A percentile compares a stretch with the other conserved stretches of the same genome.
phyloP scores from a whole-genome alignment of 495 filamentous ascomycete species.

The Penicillium odoratum region DNA sequence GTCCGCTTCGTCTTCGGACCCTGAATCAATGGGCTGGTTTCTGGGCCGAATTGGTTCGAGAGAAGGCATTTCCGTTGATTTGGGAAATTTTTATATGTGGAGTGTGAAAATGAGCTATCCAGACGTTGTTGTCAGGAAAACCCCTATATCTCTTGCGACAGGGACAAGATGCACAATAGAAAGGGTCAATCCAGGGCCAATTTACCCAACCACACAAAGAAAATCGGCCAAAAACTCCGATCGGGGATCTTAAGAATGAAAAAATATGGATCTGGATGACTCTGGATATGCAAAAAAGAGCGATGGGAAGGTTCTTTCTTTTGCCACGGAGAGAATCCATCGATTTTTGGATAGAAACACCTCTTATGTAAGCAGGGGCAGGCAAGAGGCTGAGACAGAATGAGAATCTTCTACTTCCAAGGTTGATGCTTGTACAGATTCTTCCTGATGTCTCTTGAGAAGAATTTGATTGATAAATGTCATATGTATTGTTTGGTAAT shows the following conservation, averaged over 20 bases:
- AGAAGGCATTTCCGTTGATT: conserved; percentile 21
- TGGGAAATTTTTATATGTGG: background rate
- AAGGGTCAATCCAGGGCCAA: background rate
- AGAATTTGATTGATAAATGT: no score
- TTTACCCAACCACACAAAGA: background rate
- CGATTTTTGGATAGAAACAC: conserved; percentile 13
- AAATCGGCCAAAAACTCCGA: background rate
- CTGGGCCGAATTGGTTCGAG: conserved; percentile 20
- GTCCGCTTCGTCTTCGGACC: conserved; percentile 85
- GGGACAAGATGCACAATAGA: conserved; percentile 7
- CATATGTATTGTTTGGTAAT: background rate
- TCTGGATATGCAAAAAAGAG: background rate
- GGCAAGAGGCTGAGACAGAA: background rate
- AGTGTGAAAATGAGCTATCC: background rate
- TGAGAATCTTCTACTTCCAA: background rate
- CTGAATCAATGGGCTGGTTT: conserved; percentile 18
- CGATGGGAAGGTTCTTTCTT: conserved; percentile 4
- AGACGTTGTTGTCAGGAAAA: background rate
- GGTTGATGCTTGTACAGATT: background rate
- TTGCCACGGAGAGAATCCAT: conserved; percentile 28
- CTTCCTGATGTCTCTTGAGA: background rate
- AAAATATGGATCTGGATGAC: background rate
- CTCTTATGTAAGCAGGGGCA: conserved; percentile 26
- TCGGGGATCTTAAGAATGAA: background rate
- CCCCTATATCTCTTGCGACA: conserved; percentile 11